phyloP scores from a whole-genome alignment of 805 yeast genomes.

The Kazachstania bromeliacearum region DNA sequence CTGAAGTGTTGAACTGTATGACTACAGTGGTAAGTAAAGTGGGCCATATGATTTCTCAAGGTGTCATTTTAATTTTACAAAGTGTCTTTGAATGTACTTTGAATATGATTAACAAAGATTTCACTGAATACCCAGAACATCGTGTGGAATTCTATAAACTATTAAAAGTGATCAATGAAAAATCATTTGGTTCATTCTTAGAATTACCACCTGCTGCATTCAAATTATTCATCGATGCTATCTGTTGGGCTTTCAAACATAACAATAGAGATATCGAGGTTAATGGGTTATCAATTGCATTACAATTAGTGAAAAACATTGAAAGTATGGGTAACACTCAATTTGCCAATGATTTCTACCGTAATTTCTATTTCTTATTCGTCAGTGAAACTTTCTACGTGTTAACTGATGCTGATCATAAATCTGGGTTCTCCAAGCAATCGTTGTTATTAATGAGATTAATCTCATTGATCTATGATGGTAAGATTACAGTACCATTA shows the following conservation, averaged over 20 bases:
- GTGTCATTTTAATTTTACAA: slow-evolving; percentile 77
- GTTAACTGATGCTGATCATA: slow-evolving; percentile 93
- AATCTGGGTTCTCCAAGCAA: slow-evolving; percentile 89
- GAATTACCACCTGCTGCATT: slow-evolving; percentile 88
- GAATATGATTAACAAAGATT: slow-evolving; percentile 90
- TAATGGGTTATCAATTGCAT: slow-evolving; percentile 74
- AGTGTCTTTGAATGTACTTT: slow-evolving; percentile 90
- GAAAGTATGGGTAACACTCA: slow-evolving; percentile 59
- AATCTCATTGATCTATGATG: slow-evolving; percentile 71
- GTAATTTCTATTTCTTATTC: slow-evolving; percentile 79
- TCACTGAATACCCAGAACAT: slow-evolving; percentile 95
- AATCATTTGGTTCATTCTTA: slow-evolving; percentile 76
- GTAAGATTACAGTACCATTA: slow-evolving; percentile 66
- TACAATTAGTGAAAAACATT: slow-evolving; percentile 77
- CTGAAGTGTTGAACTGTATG: slow-evolving; percentile 93
- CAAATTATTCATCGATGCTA: slow-evolving; percentile 83
- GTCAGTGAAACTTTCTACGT: slow-evolving; percentile 88
- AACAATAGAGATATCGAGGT: slow-evolving; percentile 95
- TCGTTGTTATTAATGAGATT: slow-evolving; percentile 74
- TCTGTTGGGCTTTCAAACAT: slow-evolving; percentile 97
- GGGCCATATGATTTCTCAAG: slow-evolving; percentile 81
- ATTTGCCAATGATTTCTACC: slow-evolving; percentile 78
- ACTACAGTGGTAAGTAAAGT: slow-evolving; percentile 81
- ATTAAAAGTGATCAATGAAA: slow-evolving; percentile 74
- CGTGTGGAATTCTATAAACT: slow-evolving; percentile 92